Percentiles rank a stretch among this genome's conserved stretches.
Conservation (phyloP, 2,329 filamentous ascomycete species). For the Cordyceps fumosorosea region DNA sequence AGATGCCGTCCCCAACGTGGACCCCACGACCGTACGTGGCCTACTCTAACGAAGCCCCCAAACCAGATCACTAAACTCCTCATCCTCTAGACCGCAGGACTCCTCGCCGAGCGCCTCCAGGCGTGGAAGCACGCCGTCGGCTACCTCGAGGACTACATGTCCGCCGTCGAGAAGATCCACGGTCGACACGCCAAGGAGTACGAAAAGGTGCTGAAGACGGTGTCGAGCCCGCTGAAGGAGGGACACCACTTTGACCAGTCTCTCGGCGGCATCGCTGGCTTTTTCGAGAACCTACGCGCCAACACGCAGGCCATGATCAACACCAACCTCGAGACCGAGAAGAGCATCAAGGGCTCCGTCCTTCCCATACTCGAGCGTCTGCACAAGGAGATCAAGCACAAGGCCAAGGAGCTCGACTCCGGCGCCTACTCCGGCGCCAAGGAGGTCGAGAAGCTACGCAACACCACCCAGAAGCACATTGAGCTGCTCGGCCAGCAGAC, state of each 20-base stretch:
- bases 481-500: slow-evolving; percentile 85
- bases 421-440: slow-evolving; percentile 82
- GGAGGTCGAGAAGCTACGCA: slow-evolving; percentile 83
- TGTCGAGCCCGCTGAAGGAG: slow-evolving; percentile 79
- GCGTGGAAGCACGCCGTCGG: slow-evolving; percentile 94
- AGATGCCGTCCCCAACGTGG: slow-evolving; percentile 52
- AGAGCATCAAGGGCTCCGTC: slow-evolving; percentile 78
- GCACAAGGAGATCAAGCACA: slow-evolving; percentile 95
- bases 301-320: slow-evolving; percentile 91
- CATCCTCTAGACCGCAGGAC: slow-evolving; percentile 57
- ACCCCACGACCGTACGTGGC: slow-evolving; percentile 49
- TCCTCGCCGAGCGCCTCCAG: slow-evolving; percentile 80
- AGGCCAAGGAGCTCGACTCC: slow-evolving; percentile 78
- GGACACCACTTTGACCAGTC: slow-evolving; percentile 89
- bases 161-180: slow-evolving; percentile 78
- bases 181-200: slow-evolving; percentile 86
- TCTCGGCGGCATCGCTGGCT: slow-evolving; percentile 76
- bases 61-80: not conserved
- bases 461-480: slow-evolving; percentile 87
- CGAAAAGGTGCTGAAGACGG: slow-evolving; percentile 88
- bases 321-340: slow-evolving; percentile 84
- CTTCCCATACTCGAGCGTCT: slow-evolving; percentile 84
- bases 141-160: slow-evolving; percentile 87
- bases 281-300: slow-evolving; percentile 89
- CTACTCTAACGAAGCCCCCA: not conserved